A percentile compares a stretch with the other conserved stretches of the same genome.
phyloP scores from a whole-genome alignment of 129 eudicot genomes.

The Scalesia atractyloides region DNA sequence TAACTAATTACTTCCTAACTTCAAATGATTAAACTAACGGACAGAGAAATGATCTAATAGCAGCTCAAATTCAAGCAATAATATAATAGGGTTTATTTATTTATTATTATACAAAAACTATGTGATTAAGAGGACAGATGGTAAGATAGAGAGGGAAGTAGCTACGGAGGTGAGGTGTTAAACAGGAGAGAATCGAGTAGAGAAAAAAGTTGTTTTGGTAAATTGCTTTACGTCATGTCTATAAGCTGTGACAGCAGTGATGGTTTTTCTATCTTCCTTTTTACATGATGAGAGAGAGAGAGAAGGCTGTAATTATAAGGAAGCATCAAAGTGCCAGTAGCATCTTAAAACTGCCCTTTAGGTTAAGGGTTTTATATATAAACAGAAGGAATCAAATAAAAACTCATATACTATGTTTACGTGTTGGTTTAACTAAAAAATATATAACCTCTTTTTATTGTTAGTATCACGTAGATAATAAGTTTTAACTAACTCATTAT shows the following conservation, averaged over 20 bases:
- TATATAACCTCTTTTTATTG: no score
- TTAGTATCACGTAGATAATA: no score
- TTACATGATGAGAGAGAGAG: not conserved
- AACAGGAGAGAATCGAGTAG: constrained; percentile 8
- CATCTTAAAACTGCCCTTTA: not conserved
- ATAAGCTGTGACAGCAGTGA: constrained; percentile 31
- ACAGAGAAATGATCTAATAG: not conserved
- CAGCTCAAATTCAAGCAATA: no score
- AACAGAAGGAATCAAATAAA: no score
- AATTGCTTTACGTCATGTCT: constrained; percentile 46
- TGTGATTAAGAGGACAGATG: not conserved
- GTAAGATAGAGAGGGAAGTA: constrained; percentile 4
- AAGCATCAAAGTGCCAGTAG: constrained; percentile 33
- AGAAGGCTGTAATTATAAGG: not conserved
- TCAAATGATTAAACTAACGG: not conserved
- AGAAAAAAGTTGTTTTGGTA: constrained; percentile 35
- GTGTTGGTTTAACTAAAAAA: no score
- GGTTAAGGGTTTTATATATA: not conserved
- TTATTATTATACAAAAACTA: not conserved
- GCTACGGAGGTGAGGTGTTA: not conserved
- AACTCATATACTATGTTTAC: no score
- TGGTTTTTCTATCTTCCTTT: constrained; percentile 3
- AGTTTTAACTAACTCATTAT: no score
- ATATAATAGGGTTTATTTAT: no score
- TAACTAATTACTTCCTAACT: not conserved